Conservation (phyloP, 2,329 filamentous ascomycete species). For the Ophiostoma piceae region DNA sequence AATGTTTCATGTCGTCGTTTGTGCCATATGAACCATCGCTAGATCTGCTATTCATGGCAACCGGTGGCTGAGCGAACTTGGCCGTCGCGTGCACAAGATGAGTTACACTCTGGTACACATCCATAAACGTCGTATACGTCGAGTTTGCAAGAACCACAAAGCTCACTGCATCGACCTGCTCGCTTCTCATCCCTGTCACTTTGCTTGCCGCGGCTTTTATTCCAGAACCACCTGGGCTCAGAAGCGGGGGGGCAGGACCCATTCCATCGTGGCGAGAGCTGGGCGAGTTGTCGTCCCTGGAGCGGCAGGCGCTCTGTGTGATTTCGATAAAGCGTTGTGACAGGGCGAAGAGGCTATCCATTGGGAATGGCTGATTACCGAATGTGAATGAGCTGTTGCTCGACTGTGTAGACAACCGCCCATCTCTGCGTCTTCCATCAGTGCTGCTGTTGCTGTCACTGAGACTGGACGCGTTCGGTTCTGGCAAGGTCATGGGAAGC, state of each 20-base stretch:
- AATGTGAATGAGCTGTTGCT: neutral
- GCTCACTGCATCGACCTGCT: constrained; percentile 18
- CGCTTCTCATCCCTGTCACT: neutral
- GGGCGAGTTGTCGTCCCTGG: neutral
- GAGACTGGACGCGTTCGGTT: neutral
- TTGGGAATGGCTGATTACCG: constrained; percentile 35
- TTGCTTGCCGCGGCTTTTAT: neutral
- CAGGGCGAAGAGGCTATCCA: constrained; percentile 41
- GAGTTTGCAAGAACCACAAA: constrained; percentile 36
- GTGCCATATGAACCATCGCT: constrained; percentile 5
- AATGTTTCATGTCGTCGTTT: constrained; percentile 14
- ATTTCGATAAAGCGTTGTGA: constrained; percentile 37
- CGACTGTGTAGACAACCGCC: neutral
- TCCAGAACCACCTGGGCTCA: neutral
- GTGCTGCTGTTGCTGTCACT: neutral
- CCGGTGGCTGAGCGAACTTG: neutral
- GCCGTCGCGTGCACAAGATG: constrained; percentile 32
- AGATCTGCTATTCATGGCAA: neutral
- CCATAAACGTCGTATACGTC: constrained; percentile 38
- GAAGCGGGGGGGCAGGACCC: neutral
- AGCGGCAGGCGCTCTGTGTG: constrained; percentile 29
- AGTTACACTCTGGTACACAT: constrained; percentile 40
- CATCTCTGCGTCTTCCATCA: neutral
- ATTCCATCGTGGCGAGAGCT: neutral
- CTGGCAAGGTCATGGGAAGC: neutral